Evolutionary conservation across 139 green algal genomes (phyloP), one percentile per base, ranked within the genome.

Genomic region (Volvox africanus): DNA sequence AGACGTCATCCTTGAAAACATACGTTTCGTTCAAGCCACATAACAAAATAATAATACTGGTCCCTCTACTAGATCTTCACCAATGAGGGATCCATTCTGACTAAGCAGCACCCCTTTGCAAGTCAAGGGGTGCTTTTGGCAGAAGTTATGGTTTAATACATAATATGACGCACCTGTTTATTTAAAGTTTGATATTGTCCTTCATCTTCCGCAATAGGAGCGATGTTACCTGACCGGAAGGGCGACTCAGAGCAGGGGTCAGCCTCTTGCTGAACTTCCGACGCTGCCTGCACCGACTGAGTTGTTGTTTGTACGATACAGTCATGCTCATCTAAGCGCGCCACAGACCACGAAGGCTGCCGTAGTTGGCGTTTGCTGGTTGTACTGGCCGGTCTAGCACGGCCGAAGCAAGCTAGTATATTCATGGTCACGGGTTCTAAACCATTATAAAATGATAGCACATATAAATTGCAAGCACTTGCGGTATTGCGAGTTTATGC

Each of bases 341-440:
- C 5, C 44, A 55, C 44, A 55, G 44, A 55, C 44, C 5, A 55
- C 44, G 9, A 55, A 9, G 44, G 44, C 44, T 55, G 44, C 44
- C 5, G 44, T 9, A 9, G 5, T 55, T 55, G 44, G 9, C 44
- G 44, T 33, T 35, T 79, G 71, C 71, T 55, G 24, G 30, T 81
- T 61, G 16, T 11, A 55, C 14, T 55, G 75, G 75, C 32, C 30
- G 32, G n/a, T 81, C 30, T 28, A 11, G 32, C 32, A 20, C 75
- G 75, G 75, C 75, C 75, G 32, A 81, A 81, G 30, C 75, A 81
- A 61, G 75, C n/a, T 81, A 81, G 24, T 13, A 81, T 19, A 55
- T 81, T 55, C 75, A 81, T 81, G 28, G 14, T 30, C 32, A 79
- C 14, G 32, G 65, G 65, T 73, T 55, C 9, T 55, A 55, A 14